Base-by-base conservation (phyloP, 805 yeast species). In the Ogataea sp. region DNA sequence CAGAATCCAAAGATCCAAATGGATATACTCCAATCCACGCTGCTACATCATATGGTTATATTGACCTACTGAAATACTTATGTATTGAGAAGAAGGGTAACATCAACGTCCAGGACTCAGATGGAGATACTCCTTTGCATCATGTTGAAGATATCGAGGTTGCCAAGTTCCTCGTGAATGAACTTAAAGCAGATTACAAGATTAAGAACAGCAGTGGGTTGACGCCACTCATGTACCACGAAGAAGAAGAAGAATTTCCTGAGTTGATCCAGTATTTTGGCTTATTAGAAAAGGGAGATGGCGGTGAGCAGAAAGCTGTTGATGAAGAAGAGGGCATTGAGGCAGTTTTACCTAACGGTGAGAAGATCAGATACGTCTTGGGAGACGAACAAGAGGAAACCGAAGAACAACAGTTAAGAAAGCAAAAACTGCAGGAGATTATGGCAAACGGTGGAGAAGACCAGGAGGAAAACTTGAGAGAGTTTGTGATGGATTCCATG, bases 11-110 rank as follows among this genome's bases (percentile, higher is more conserved):
- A 45, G 99, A 93, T 58, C 83, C 85, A 1, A 86, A 89, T 52
- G 99, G 99, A 1, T 93, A 94, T 61, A 90, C 97, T 0, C 95
- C 98, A 6, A 71, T 93, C 11, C 99, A 93, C 58, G 99, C 99
- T 1, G 97, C 98, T 1, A 95, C 94, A 2, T 83, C 97, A 1
- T 93, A 93, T 59, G 90, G 90, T 8, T 89, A 90, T 55, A 50
- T 62, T 2, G 88, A 82, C 9, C 64, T 93, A 30, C 64, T 93
- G 29, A 58, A 63, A 41, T 73, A 71, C 45, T 65, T 87, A 34
- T 58, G 83, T 4, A 49, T 49, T 4, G 56, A 62, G 16, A 49
- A 61, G 16, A 84, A 84, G 8, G 97, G 96, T 6, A 80, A 93
- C 53, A 73, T 88, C 20, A 88, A 93, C 56, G 65, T 89, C 25